Evolutionary conservation across 2,329 filamentous ascomycete species (phyloP).

Genomic region (Uncinocarpus reesii): DNA sequence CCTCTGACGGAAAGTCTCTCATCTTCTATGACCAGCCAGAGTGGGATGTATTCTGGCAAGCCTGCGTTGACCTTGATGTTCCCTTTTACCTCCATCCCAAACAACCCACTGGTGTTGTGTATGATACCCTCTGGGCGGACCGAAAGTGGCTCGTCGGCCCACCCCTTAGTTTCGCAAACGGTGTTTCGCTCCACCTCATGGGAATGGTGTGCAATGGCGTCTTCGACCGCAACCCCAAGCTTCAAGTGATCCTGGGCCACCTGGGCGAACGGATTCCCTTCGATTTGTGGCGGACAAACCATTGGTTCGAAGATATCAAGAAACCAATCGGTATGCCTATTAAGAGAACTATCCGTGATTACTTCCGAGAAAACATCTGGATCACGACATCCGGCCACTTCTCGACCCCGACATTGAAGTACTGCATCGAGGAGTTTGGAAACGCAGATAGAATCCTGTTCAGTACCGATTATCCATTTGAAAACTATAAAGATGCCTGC

Average conservation of each 20-base stretch:
- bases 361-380: conserved; percentile 35
- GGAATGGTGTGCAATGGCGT: conserved; percentile 43
- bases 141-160: conserved; percentile 52
- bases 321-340: conserved; percentile 29
- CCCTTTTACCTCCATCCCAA: conserved; percentile 56
- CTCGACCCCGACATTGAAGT: conserved; percentile 32
- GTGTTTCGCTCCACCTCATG: conserved; percentile 49
- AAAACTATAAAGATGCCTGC: conserved; percentile 35
- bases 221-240: conserved; percentile 40
- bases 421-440: conserved; percentile 31
- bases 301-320: conserved; percentile 35
- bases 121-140: conserved; percentile 50
- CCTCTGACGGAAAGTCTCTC: conserved; percentile 48
- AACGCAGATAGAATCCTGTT: conserved; percentile 34
- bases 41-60: conserved; percentile 51
- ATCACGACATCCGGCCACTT: conserved; percentile 37
- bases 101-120: conserved; percentile 46
- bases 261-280: conserved; percentile 43
- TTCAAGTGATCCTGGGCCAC: conserved; percentile 42
- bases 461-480: conserved; percentile 35
- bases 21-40: conserved; percentile 54
- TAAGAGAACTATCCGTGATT: conserved; percentile 38
- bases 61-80: conserved; percentile 49
- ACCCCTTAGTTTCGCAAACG: conserved; percentile 49
- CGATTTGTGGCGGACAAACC: conserved; percentile 41